Conservation (phyloP, 371 early-diverging fungal species). For the Coemansia sp. region DNA sequence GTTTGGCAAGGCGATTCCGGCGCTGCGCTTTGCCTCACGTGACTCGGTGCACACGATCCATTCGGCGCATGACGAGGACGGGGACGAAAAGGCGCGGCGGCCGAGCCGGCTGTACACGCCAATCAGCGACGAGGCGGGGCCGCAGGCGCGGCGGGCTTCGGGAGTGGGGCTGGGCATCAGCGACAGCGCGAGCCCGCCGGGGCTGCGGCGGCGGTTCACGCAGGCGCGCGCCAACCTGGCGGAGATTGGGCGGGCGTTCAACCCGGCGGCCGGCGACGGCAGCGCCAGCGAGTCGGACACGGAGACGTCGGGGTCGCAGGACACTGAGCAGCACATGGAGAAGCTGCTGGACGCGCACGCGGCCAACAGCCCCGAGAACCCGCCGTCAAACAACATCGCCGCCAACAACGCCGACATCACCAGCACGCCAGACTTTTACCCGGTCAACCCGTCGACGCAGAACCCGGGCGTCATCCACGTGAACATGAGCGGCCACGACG, state of each 20-base stretch:
- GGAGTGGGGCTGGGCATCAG: neutral
- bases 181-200: slow-evolving; percentile 10
- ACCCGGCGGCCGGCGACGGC: slow-evolving; percentile 18
- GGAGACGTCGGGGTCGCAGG: slow-evolving; percentile 16
- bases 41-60: slow-evolving; percentile 41
- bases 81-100: neutral
- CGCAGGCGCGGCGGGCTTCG: slow-evolving; percentile 5
- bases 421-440: slow-evolving; percentile 36
- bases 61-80: neutral
- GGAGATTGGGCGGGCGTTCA: slow-evolving; percentile 29
- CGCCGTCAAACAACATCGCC: slow-evolving; percentile 36
- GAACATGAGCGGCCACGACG: slow-evolving; percentile 44
- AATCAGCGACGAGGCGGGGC: neutral
- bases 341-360: slow-evolving; percentile 30
- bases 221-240: slow-evolving; percentile 21
- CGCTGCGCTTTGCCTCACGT: slow-evolving; percentile 36
- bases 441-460: slow-evolving; percentile 35
- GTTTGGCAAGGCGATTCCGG: slow-evolving; percentile 7
- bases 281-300: slow-evolving; percentile 30
- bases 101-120: slow-evolving; percentile 20
- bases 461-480: slow-evolving; percentile 48
- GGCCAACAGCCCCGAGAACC: slow-evolving; percentile 20
- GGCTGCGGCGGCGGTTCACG: slow-evolving; percentile 42
- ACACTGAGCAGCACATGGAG: slow-evolving; percentile 39
- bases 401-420: slow-evolving; percentile 48